Base-by-base conservation (phyloP, 164 flowering plant genomes). In the Piper longum region DNA sequence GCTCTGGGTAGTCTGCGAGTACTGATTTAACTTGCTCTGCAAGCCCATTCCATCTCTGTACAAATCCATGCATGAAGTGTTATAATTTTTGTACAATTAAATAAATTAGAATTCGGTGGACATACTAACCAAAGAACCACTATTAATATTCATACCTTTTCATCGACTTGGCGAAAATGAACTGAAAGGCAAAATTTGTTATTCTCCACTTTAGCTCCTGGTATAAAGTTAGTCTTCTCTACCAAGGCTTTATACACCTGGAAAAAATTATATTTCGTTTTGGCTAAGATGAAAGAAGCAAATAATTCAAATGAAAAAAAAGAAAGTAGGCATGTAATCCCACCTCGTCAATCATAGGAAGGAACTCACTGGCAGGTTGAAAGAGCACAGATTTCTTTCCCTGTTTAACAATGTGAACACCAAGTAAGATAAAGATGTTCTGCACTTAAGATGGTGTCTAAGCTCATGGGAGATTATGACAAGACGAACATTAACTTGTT, bases 181-280 rank as follows among this genome's bases (percentile, higher is more conserved):
- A 95, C 99, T 4, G 99, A 95, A 41, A 82, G 66, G 67, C 99
- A 95, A 70, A 91, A 95, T 74, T 80, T 88, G 77, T 95, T 87
- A 71, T 95, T 79, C 79, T 95, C 99, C 58, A 95, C 96, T 41
- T 61, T 87, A 3, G 95, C 85, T 26, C 99, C 97, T 1, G 79
- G 78, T 16, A 73, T 85, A 18, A 86, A 76, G 74, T 81, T 85
- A 0, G 88, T 88, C 72, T 76, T 86, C 74, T 90, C 95, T 14
- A 82, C 56, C 69, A 91, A 63, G 55, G 69, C 55, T 70, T 82
- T 80, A 61, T 81, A 76, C 13, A 86, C 89, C 97, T 88, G 52
- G 12, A 48, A 14, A 9, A 14, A 6, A 44, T 11, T 14, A 12
- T 9, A 48, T 5, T 12, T 5, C 14, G 52, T 48, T 48, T 9